Base-by-base conservation (phyloP, 495 filamentous ascomycete species). In the Xylaria bambusicola region DNA sequence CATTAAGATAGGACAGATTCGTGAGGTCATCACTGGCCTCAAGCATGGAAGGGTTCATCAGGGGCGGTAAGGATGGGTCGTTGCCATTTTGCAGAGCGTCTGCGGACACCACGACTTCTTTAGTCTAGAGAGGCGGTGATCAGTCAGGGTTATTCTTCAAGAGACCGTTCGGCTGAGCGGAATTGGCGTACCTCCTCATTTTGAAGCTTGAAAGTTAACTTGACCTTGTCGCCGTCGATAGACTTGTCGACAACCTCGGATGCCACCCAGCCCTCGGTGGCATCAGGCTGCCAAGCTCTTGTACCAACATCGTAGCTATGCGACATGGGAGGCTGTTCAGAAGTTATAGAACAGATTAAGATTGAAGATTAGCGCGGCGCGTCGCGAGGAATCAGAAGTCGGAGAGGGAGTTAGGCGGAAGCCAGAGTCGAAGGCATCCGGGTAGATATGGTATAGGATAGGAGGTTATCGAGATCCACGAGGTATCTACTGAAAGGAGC, bases 11-110 rank as follows among this genome's bases (percentile, higher is more conserved):
- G 66, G 94, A 99, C 52, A 99, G 76, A 74, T 96, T 97, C 29
- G 94, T 99, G 66, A 99, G 79, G 74, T 99, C 94, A 77, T 99
- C 94, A 73, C 93, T 97, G 62, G 94, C 94, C 84, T 99, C 94
- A 42, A 99, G 87, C 85, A 99, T 94, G 24, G 93, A 84, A 49
- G 94, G 94, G 70, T 99, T 99, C 94, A 98, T 98, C 65, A 98
- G 75, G 40, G 94, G 94, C 9, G 94, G 94, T 44, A 98, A 80
- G 63, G 87, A 85, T 65, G 85, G 84, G 71, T 92, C 87, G 54
- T 73, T 79, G 60, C 78, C 75, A 53, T 78, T 77, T 74, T 92
- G 86, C 60, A 98, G 79, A 63, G 85, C 91, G 65, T 86, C 85
- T 61, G 88, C 72, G 10, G 92, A 92, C 57, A 94, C 92, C 74